Base-by-base conservation (phyloP, 2,329 filamentous ascomycete species). In the Leptographium lundbergii region DNA sequence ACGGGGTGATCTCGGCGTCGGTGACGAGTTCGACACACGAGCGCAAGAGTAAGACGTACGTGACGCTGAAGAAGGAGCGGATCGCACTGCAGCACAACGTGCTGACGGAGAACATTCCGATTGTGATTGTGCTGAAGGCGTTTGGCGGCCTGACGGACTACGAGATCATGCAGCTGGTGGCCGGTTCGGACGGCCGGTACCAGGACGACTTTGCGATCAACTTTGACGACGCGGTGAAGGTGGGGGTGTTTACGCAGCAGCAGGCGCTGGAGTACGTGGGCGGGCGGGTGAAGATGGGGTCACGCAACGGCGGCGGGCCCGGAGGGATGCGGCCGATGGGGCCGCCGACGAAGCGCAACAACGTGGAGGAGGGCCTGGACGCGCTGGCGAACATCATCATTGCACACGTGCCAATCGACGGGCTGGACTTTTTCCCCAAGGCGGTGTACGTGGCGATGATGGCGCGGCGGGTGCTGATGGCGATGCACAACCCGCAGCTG, bases 11-110 rank as follows among this genome's bases (percentile, higher is more conserved):
- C 59, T 89, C 92, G 65, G 94, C 95, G 45, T 97, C 94, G 1
- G 94, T 97, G 34, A 99, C 91, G 9, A 95, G 91, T 82, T 96
- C 94, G 34, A 97, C 95, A 1, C 91, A 96, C 72, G 94, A 97
- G 71, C 84, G 95, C 67, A 96, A 97, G 72, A 96, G 94, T 13
- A 99, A 99, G 76, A 96, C 90, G 59, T 96, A 97, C 66, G 90
- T 99, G 57, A 82, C 92, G 17, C 75, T 95, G 58, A 97, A 97
- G 74, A 97, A 97, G 71, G 92, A 95, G 59, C 83, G 88, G 56
- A 89, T 99, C 61, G 86, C 87, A 61, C 79, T 99, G 52, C 87
- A 89, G 64, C 94, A 99, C 74, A 99, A 99, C 70, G 90, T 95
- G 52, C 77, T 99, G 9, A 87, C 86, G 55, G 94, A 99, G 69